Base-by-base conservation (phyloP, 2,329 filamentous ascomycete genomes). In the Xylaria sp. region DNA sequence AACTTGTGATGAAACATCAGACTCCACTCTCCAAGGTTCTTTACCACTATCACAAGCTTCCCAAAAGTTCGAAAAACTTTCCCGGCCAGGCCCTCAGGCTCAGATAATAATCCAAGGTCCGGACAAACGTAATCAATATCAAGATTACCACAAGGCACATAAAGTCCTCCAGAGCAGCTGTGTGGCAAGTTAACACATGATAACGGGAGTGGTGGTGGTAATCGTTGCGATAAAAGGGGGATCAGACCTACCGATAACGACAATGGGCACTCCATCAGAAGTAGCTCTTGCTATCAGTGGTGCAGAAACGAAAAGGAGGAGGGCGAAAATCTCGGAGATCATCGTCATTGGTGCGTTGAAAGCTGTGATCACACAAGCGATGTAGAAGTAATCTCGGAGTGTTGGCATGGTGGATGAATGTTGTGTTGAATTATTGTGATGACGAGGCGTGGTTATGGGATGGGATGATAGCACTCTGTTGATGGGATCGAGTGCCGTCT, bases 281-380 rank as follows among this genome's bases (percentile, higher is more conserved):
- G 26, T 10, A 53, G 63, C 63, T 46, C 49, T 49, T 6, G 49
- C 57, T 2, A 42, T 7, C 9, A 66, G 42, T 2, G 63, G 57
- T 10, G 38, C 63, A 11, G 31, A 17, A 33, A 26, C 4, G 31
- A 48, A 40, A 1, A 56, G 38, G 20, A 56, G 6, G 40, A 38
- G 38, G 11, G 40, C 15, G 6, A 56, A 31, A 6, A 65, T 23
- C 7, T 31, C 4, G 49, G 10, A n/a, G 13, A 66, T 17, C 9
- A 46, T 33, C 2, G 9, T 5, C 51, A 61, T 28, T n/a, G 46
- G 26, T 2, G 44, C n/a, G 28, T 2, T 17, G 48, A 23, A 56
- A 36, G 38, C 48, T 28, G 26, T 15, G 23, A 51, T 15, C 9
- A n/a, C n/a, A 6, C 9, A 9, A 7, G 49, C 15, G 26, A 26